Evolutionary conservation across 176 grass and related monocot genomes (phyloP), one percentile per base, ranked within the genome.

Genomic region (Rhynchospora tenuis): DNA sequence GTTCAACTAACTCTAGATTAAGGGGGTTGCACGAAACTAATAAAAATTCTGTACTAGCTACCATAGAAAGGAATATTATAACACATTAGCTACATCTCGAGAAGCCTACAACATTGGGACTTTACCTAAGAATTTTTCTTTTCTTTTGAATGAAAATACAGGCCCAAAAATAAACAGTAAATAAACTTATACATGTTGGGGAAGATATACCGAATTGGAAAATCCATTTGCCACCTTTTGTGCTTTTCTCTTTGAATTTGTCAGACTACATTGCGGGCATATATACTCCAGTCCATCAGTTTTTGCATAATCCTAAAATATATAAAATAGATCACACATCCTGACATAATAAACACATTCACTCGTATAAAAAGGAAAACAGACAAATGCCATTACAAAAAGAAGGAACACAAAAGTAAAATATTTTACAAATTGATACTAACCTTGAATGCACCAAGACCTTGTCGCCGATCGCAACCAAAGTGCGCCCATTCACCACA

Each of bases 401-500:
- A 52, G 19, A 57, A 20, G 52, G 42, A 38, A 55, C 27, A 42
- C 61, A 69, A n/a, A 79, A 27, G 58, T 45, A 11, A n/a, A 15
- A 69, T 72, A 50, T 2, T 44, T 61, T 22, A 43, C 73, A 84
- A 31, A 27, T 61, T 66, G 0, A 26, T 51, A 55, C 61, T 26
- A 74, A 99, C 96, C 96, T 99, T 99, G 65, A 99, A 99, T 84
- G 93, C 89, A 52, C 91, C 96, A 0, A 99, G 85, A 11, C 96
- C 96, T 80, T 91, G 96, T 38, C 96, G 84, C 88, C 96, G 89
- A 43, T 99, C 96, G 14, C 96, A 99, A 83, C 96, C 96, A 78
- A 99, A 99, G 59, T 99, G 96, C 7, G 96, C 96, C 96, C 96
- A 99, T 91, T 99, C 96, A n/a, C 89, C 93, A 60, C 96, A 99